phyloP scores from a whole-genome alignment of 2,329 filamentous ascomycete species.

The Ophiostoma angusticollis region DNA sequence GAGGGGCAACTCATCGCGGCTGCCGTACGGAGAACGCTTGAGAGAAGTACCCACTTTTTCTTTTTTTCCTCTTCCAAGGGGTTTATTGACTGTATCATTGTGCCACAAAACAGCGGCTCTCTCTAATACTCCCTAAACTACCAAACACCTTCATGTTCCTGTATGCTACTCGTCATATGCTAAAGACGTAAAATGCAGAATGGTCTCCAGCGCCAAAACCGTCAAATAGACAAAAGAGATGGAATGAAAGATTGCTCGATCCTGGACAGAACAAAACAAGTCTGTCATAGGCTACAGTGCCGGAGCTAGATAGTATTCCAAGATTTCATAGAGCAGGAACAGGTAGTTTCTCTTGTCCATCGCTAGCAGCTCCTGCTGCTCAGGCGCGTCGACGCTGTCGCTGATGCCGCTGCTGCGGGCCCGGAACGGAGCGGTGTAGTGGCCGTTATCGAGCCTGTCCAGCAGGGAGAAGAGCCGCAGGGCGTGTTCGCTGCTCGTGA shows the following conservation, averaged over 20 bases:
- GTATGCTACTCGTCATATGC: too few relatives aligned
- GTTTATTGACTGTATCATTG: too few relatives aligned
- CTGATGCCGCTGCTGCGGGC: slow-evolving; percentile 16
- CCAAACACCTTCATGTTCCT: too few relatives aligned
- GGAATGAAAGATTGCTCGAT: neutral
- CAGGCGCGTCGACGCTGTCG: slow-evolving; percentile 16
- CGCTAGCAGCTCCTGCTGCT: slow-evolving; percentile 14
- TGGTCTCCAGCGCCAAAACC: too few relatives aligned
- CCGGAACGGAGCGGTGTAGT: slow-evolving; percentile 23
- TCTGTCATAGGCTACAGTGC: slow-evolving; percentile 26
- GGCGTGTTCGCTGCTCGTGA: slow-evolving; percentile 21
- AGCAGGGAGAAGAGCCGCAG: slow-evolving; percentile 36
- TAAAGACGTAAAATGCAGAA: too few relatives aligned
- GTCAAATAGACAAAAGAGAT: neutral
- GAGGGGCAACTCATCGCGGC: too few relatives aligned
- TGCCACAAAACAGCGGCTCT: too few relatives aligned
- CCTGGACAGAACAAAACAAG: neutral
- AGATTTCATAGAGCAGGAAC: slow-evolving; percentile 37
- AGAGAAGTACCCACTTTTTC: too few relatives aligned
- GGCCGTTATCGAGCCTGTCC: slow-evolving; percentile 33
- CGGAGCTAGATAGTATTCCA: slow-evolving; percentile 40
- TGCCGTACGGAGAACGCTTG: too few relatives aligned
- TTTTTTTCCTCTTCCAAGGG: too few relatives aligned
- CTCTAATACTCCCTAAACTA: too few relatives aligned
- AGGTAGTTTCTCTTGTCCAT: slow-evolving; percentile 26